Conservation (phyloP, 208 protist species). For the Leishmania martiniquensis region DNA sequence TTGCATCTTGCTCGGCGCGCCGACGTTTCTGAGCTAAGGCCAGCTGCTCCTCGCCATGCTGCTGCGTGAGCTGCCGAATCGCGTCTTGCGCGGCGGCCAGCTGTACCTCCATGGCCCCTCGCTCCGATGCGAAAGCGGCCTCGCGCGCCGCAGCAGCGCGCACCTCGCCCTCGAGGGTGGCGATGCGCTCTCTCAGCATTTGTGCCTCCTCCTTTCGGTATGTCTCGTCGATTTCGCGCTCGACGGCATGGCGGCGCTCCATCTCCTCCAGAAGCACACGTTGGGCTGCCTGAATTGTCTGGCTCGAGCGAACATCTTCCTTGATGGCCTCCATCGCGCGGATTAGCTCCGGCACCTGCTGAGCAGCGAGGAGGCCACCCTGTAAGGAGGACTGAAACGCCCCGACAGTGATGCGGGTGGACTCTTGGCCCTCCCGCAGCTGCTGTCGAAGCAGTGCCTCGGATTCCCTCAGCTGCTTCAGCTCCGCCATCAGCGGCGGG, state of each 20-base stretch:
- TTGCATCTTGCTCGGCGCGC: conserved; percentile 45
- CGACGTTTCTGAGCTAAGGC: conserved; percentile 48
- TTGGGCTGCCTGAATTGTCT: conserved; percentile 28
- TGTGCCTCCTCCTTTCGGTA: conserved; percentile 21
- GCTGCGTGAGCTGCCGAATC: conserved; percentile 30
- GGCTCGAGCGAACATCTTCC: conserved; percentile 26
- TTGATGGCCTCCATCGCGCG: conserved; percentile 35
- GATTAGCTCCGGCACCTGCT: conserved; percentile 28
- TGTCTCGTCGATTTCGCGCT: conserved; percentile 26
- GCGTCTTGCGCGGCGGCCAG: conserved; percentile 18
- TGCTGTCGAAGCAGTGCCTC: conserved; percentile 58
- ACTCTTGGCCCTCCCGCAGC: conserved; percentile 36
- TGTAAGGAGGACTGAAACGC: conserved; percentile 32
- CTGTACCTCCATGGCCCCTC: conserved; percentile 23
- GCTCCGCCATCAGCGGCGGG: conserved; percentile 56
- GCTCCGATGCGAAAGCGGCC: conserved; percentile 14
- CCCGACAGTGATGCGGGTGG: conserved; percentile 24
- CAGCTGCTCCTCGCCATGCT: conserved; percentile 31
- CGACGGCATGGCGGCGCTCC: conserved; percentile 22
- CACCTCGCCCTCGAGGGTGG: conserved; percentile 17
- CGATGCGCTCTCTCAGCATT: conserved; percentile 30
- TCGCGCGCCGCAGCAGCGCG: conserved; percentile 28
- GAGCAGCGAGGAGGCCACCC: conserved; percentile 26
- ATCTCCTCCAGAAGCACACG: conserved; percentile 29
- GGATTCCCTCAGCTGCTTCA: conserved; percentile 56